Base-by-base conservation (phyloP, 176 grass and related monocot species). In the Carex kokanica region DNA sequence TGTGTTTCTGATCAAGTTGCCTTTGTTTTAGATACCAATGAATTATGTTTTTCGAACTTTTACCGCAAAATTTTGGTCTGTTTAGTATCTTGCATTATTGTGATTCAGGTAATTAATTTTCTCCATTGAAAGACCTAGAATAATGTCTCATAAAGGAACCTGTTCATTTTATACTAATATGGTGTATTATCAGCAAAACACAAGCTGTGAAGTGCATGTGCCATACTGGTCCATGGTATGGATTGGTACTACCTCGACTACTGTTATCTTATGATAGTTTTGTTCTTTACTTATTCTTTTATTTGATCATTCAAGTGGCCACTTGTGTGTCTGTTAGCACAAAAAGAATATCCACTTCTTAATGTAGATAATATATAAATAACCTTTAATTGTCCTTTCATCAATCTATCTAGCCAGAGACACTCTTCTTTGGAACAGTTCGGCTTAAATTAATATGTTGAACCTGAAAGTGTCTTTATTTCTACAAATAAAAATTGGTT, bases 271-370 rank as follows among this genome's bases (percentile, higher is more conserved):
- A 71, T 71, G 15, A 1, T 34, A 32, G 4, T 78, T 56, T 54
- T 17, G 10, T 21, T 31, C 24, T 78, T 56, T 18, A 56, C 4
- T 17, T 78, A 52, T 52, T 74, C 71, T 27, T 66, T 59, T 32
- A 34, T 69, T 55, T 21, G 25, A 29, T 56, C 65, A 69, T 61
- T 56, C 13, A 55, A 56, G 51, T 78, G 73, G 47, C 73, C 73
- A 32, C 73, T 78, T 78, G 51, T 17, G 10, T 55, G 17, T 77
- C 10, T 78, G 14, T 34, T 78, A 32, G 51, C 3, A 56, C 73
- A 78, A 78, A 74, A 52, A 31, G 24, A 56, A 56, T 32, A 78
- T 17, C 49, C 72, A 77, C 47, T 77, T 61, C 18, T 21, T 77
- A 43, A 21, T 71, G 67, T 7, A 71, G 36, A 20, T 45, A 38